These are phyloP conservation scores for Penicillium sp. DNA, from an alignment of 2,329 filamentous ascomycete genomes.

Conservation along the genomic window DNA sequence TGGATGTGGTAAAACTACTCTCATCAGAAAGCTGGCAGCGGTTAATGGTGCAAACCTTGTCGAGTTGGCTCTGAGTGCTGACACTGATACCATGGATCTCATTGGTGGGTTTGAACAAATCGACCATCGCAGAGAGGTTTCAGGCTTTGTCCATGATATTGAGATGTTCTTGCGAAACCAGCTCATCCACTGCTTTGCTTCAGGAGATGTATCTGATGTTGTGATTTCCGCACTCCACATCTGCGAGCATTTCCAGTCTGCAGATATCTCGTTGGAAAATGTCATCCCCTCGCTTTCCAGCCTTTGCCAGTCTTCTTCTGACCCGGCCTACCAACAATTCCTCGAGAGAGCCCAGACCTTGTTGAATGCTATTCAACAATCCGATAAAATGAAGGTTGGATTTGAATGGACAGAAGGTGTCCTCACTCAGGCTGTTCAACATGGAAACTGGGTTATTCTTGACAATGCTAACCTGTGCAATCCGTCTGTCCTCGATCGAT, in stretches of 20 bases:
- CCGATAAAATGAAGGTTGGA: slow-evolving; percentile 64
- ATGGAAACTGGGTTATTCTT: slow-evolving; percentile 87
- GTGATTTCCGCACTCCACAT: slow-evolving; percentile 31
- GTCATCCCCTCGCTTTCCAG: slow-evolving; percentile 32
- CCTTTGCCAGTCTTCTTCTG: slow-evolving; percentile 43
- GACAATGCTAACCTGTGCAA: slow-evolving; percentile 98
- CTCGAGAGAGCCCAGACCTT: slow-evolving; percentile 52
- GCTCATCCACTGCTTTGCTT: slow-evolving; percentile 32
- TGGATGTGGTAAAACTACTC: slow-evolving; percentile 79
- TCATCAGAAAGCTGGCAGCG: slow-evolving; percentile 78
- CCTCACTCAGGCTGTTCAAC: slow-evolving; percentile 79
- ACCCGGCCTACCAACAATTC: slow-evolving; percentile 49
- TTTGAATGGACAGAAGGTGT: slow-evolving; percentile 97
- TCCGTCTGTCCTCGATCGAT: slow-evolving; percentile 85
- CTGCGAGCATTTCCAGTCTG: slow-evolving; percentile 31
- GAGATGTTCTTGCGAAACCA: slow-evolving; percentile 51
- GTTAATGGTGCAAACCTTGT: slow-evolving; percentile 72
- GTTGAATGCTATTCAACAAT: slow-evolving; percentile 53
- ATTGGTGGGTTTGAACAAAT: slow-evolving; percentile 96
- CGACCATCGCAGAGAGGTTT: slow-evolving; percentile 72
- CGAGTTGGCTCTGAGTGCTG: slow-evolving; percentile 86
- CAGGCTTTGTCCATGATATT: slow-evolving; percentile 57
- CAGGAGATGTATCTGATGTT: slow-evolving; percentile 20
- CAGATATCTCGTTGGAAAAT: slow-evolving; percentile 30
- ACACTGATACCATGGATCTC: slow-evolving; percentile 95